These are phyloP conservation scores for Zychaea mexicana DNA, from an alignment of 371 early-diverging fungal genomes.

Conservation along the genomic window DNA sequence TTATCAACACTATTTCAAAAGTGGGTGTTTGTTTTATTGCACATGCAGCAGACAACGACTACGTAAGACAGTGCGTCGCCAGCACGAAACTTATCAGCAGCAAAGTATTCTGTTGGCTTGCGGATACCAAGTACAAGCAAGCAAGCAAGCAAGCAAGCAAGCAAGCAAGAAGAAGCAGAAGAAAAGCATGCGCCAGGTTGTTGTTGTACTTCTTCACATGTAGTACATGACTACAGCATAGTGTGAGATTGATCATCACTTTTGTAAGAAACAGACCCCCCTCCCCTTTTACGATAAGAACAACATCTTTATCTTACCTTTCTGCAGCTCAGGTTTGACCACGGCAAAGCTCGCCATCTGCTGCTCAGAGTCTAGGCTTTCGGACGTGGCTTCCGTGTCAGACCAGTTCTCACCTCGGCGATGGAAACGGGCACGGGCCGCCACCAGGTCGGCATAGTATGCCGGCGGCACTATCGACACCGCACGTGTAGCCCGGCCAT, in stretches of 20 bases:
- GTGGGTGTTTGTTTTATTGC: too few species aligned
- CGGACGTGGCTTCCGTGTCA: constrained; percentile 47
- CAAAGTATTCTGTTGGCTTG: too few species aligned
- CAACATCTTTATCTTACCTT: constrained; percentile 11
- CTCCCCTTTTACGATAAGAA: background rate
- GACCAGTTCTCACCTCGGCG: constrained; percentile 54
- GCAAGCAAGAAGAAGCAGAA: background rate
- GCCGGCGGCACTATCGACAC: constrained; percentile 86
- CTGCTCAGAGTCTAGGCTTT: constrained; percentile 41
- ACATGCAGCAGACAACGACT: too few species aligned
- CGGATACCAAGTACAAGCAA: too few species aligned
- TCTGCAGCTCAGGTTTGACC: constrained; percentile 42
- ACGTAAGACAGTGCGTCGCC: too few species aligned
- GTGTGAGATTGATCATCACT: background rate
- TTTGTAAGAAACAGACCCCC: background rate
- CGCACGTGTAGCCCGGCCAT: constrained; percentile 81
- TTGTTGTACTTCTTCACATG: constrained; percentile 17
- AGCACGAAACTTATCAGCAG: too few species aligned
- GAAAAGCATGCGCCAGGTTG: background rate
- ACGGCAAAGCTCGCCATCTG: constrained; percentile 46
- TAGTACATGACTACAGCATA: constrained; percentile 28
- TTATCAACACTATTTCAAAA: too few species aligned
- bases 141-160: too few species aligned
- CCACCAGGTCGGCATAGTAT: constrained; percentile 91
- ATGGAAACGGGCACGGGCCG: constrained; percentile 85